These are phyloP conservation scores for Dactylellina cionopaga DNA, from an alignment of 2,329 filamentous ascomycete genomes.

Conservation along the genomic window DNA sequence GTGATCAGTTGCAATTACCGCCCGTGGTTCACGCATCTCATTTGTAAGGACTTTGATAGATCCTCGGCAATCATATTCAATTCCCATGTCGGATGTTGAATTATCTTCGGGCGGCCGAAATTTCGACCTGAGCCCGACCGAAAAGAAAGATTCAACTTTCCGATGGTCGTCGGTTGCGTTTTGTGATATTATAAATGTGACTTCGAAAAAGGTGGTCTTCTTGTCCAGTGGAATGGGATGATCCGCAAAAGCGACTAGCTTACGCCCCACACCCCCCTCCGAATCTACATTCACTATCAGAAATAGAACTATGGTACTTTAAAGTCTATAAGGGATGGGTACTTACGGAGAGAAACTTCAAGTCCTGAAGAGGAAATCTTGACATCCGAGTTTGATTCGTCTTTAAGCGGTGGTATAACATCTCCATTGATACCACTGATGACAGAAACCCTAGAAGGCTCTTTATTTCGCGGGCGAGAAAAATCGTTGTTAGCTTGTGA, in stretches of 20 bases:
- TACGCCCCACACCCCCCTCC: too few relatives aligned
- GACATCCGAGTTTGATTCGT: too few relatives aligned
- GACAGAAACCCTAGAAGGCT: too few relatives aligned
- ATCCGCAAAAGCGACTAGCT: neutral
- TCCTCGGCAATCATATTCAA: slow-evolving; percentile 1
- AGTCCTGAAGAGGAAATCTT: too few relatives aligned
- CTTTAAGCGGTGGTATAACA: too few relatives aligned
- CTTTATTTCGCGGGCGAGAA: too few relatives aligned
- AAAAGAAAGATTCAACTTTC: neutral
- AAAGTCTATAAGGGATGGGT: too few relatives aligned
- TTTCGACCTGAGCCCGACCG: slow-evolving; percentile 1
- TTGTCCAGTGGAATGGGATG: neutral
- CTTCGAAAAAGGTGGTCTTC: slow-evolving; percentile 23
- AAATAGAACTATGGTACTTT: neutral
- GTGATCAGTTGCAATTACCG: neutral
- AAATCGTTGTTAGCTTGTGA: too few relatives aligned
- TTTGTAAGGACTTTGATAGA: neutral
- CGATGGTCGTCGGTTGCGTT: neutral
- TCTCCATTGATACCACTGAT: too few relatives aligned
- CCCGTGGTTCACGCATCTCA: too few relatives aligned
- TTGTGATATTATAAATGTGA: neutral
- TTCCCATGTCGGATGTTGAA: neutral
- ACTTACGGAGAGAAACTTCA: too few relatives aligned
- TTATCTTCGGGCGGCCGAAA: neutral
- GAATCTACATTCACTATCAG: too few relatives aligned